These are phyloP conservation scores for Boletus rubescentipes DNA, from an alignment of 768 basidiomycete species.

Conservation along the genomic window DNA sequence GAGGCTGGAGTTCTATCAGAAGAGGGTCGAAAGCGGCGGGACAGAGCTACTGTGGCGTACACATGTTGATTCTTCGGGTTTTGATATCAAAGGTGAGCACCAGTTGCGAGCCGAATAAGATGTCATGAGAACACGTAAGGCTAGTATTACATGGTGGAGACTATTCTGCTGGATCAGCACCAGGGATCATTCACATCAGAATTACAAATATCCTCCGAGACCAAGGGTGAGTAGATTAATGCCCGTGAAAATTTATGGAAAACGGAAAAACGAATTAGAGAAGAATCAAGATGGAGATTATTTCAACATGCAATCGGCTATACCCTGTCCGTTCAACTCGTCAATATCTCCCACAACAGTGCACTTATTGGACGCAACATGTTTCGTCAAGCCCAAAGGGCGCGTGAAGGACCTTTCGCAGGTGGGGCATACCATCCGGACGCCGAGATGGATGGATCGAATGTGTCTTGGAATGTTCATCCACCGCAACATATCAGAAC, in stretches of 20 bases:
- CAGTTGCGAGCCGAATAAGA: no score
- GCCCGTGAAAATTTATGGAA: background rate
- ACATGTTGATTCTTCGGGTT: no score
- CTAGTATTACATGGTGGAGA: background rate
- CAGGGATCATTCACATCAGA: background rate
- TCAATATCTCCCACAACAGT: background rate
- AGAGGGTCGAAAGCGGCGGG: background rate
- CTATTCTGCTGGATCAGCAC: background rate
- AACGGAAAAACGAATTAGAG: background rate
- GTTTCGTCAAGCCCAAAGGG: conserved; percentile 10
- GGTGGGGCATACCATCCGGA: conserved; percentile 7
- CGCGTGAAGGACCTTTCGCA: conserved; percentile 12
- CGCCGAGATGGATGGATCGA: conserved; percentile 9
- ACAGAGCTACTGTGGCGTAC: no score
- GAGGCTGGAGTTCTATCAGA: background rate
- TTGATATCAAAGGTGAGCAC: background rate
- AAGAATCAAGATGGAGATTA: background rate
- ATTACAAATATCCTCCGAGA: background rate
- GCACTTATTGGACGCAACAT: conserved; percentile 10
- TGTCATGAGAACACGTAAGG: no score
- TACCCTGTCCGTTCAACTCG: background rate
- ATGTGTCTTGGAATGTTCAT: conserved; percentile 12
- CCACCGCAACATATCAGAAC: conserved; percentile 2
- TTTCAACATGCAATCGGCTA: background rate
- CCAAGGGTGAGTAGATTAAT: background rate